These are phyloP conservation scores for Euclidium syriacum DNA, from an alignment of 345 rosid genomes.

Conservation along the genomic window DNA sequence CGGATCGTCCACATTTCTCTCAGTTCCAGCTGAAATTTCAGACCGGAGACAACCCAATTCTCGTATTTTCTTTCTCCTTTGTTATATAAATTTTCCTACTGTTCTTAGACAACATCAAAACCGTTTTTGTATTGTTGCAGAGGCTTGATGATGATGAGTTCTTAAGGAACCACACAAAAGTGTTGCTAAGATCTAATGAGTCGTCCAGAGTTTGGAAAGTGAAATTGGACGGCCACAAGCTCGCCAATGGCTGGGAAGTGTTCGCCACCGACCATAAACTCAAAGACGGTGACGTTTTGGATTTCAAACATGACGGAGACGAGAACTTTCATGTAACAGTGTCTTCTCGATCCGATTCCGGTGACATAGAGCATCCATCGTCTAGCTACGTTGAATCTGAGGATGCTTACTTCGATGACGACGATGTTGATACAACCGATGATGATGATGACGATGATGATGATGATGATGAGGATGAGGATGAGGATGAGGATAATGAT, in stretches of 20 bases:
- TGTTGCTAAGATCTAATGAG: slow-evolving; percentile 2
- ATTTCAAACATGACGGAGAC: slow-evolving; percentile 20
- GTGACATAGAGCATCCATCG: not conserved
- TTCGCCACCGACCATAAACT: slow-evolving; percentile 4
- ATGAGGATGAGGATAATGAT: not conserved
- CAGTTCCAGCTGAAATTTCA: not conserved
- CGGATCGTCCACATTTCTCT: not conserved
- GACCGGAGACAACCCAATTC: slow-evolving; percentile 13
- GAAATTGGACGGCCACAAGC: not conserved
- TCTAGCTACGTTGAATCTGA: not conserved
- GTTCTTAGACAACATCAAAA: not conserved
- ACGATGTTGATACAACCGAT: not conserved
- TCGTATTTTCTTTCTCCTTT: not conserved
- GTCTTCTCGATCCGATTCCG: not conserved
- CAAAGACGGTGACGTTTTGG: slow-evolving; percentile 12
- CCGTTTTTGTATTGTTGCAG: slow-evolving; percentile 4
- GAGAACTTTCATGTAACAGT: slow-evolving; percentile 19
- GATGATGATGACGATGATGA: not conserved
- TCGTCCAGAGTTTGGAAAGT: slow-evolving; percentile 14
- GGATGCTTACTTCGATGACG: not conserved
- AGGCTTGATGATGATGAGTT: slow-evolving; percentile 8
- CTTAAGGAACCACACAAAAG: slow-evolving; percentile 9
- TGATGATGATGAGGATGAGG: not conserved
- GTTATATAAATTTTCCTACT: not conserved
- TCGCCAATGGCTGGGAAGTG: slow-evolving; percentile 24